phyloP scores from a whole-genome alignment of 495 filamentous ascomycete species.

The Neurospora tetrasperma region DNA sequence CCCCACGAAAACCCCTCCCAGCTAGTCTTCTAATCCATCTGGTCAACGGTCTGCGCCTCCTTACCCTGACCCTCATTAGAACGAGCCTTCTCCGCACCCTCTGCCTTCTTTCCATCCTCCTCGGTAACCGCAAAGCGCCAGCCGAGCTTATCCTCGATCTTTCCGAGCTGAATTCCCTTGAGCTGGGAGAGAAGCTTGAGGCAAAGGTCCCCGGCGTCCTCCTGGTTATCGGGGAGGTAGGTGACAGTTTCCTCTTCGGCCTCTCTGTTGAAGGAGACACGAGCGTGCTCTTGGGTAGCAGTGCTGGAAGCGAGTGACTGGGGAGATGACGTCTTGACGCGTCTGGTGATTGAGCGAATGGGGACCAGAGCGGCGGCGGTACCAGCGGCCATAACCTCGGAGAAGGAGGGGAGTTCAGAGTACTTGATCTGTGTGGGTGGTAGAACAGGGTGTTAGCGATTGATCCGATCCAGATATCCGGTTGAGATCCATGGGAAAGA shows the following conservation, averaged over 20 bases:
- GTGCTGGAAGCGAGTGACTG: conserved; percentile 21
- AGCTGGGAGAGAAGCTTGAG: conserved; percentile 60
- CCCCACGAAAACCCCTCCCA: not conserved
- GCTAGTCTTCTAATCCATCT: not conserved
- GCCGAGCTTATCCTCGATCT: conserved; percentile 60
- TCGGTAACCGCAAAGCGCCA: conserved; percentile 55
- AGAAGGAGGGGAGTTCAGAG: conserved; percentile 64
- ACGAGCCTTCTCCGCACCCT: conserved; percentile 3
- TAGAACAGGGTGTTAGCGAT: conserved; percentile 3
- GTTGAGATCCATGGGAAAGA: not conserved
- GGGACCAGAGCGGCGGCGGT: conserved; percentile 90
- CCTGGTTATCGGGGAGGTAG: conserved; percentile 49
- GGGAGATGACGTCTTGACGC: conserved; percentile 28
- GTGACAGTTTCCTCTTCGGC: conserved; percentile 49
- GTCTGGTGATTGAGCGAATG: conserved; percentile 74
- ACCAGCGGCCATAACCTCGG: conserved; percentile 82
- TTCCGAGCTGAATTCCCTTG: conserved; percentile 77
- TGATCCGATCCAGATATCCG: not conserved
- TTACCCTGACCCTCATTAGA: not conserved
- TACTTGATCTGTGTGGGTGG: conserved; percentile 52
- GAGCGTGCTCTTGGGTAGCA: conserved; percentile 1
- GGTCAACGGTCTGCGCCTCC: not conserved
- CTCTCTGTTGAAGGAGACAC: not conserved
- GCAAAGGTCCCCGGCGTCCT: conserved; percentile 61
- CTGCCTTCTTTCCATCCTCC: conserved; percentile 32